Evolutionary conservation across 2,329 filamentous ascomycete species (phyloP), one percentile per base, ranked within the genome.

Genomic region (Phoma herbarum): DNA sequence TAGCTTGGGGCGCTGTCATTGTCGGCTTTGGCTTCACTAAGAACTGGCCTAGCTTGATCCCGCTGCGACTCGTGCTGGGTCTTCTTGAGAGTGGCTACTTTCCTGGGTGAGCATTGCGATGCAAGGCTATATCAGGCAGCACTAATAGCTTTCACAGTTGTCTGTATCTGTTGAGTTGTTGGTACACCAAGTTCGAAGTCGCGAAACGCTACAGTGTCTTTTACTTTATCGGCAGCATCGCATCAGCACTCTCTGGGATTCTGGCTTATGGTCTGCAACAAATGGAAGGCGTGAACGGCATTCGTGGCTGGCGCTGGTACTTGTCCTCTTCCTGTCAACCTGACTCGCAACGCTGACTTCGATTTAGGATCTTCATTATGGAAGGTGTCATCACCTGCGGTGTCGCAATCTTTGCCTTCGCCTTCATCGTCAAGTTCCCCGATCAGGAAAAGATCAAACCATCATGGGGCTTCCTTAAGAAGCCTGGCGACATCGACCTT

Each of bases 111-210:
- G 22, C 41, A 37, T 2, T 12, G 16, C 41, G 1, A 22, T 28
- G 6, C n/a, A 25, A 6, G 2, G 9, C 5, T 20, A 2, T 1
- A n/a, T 26, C 12, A 6, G 3, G 6, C 3, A 20, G 14, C 14
- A 26, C 23, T 43, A 14, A 43, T 14, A 10, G 14, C 14, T n/a
- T 39, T 11, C 11, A 1, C 10, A 43, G 66, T 2, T 67, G 65
- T 52, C 29, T 69, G 9, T 68, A 66, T 42, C 29, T 69, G 12
- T 47, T 70, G 3, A 62, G 57, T 16, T 67, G 63, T 41, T 70
- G 68, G 68, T 69, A 69, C 52, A 70, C 68, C 4, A 68, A 68
- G 18, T 68, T 68, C 22, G 66, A 69, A 52, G 61, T 68, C 16
- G 67, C 63, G 16, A 64, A 62, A 42, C 60, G 66, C 12, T 69